Conservation (phyloP, 306 rosid genomes). For the Rosa lucieae region DNA sequence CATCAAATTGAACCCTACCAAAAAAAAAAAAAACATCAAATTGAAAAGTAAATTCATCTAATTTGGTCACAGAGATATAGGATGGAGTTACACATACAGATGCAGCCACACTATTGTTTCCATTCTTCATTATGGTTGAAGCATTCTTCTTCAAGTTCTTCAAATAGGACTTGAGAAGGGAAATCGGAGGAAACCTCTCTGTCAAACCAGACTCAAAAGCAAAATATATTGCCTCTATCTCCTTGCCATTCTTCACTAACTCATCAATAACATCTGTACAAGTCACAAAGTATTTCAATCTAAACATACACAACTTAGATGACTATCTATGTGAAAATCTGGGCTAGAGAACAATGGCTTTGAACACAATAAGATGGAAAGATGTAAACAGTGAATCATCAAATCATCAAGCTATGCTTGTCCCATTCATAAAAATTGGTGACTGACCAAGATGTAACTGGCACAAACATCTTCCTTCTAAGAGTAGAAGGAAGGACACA, state of each 20-base stretch:
- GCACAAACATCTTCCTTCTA: background rate
- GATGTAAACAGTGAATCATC: background rate
- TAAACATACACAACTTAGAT: background rate
- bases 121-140: slow-evolving; percentile 36
- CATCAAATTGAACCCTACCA: background rate
- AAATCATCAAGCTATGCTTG: background rate
- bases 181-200: slow-evolving; percentile 55
- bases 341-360: background rate
- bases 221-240: slow-evolving; percentile 83
- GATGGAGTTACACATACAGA: slow-evolving; percentile 39
- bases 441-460: background rate
- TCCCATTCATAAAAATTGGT: background rate
- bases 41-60: slow-evolving; percentile 6
- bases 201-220: slow-evolving; percentile 81
- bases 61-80: slow-evolving; percentile 10
- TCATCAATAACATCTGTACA: slow-evolving; percentile 73
- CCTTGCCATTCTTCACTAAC: slow-evolving; percentile 66
- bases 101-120: slow-evolving; percentile 59
- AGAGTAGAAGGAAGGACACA: background rate
- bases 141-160: slow-evolving; percentile 57
- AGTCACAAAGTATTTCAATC: slow-evolving; percentile 10
- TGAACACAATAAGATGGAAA: background rate
- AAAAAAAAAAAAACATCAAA: background rate
- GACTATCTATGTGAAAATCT: background rate
- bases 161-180: slow-evolving; percentile 60